Conservation (phyloP, 805 yeast genomes). For the Clavispora santaluciae region DNA sequence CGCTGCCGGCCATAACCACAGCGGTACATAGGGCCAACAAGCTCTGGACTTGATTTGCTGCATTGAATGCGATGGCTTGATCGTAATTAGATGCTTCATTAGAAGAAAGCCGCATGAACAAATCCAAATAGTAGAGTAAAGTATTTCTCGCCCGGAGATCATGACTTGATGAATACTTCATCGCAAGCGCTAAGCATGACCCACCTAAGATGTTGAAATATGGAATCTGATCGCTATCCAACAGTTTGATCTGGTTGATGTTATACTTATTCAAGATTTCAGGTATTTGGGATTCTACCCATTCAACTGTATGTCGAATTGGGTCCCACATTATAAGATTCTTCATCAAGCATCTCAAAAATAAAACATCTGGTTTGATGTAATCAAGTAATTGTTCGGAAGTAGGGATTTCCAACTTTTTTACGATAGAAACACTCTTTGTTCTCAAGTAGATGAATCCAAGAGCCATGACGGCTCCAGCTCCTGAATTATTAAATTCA, state of each 20-base stretch:
- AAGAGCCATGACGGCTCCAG: conserved; percentile 76
- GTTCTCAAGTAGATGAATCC: conserved; percentile 71
- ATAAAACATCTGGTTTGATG: conserved; percentile 70
- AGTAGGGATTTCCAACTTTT: conserved; percentile 56
- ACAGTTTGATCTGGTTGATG: conserved; percentile 14
- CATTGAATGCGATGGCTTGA: conserved; percentile 48
- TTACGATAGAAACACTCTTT: conserved; percentile 54
- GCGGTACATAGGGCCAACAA: conserved; percentile 61
- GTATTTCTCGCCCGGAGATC: conserved; percentile 50
- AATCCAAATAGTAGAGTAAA: conserved; percentile 51
- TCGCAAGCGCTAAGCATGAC: conserved; percentile 64
- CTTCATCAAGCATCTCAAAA: conserved; percentile 59
- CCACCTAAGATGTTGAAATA: conserved; percentile 71
- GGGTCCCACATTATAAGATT: conserved; percentile 70
- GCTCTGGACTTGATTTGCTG: conserved; percentile 54
- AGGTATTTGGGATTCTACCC: conserved; percentile 63
- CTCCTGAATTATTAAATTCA: conserved; percentile 56
- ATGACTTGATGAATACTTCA: conserved; percentile 70
- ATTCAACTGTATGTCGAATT: conserved; percentile 44
- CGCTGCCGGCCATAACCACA: conserved; percentile 83
- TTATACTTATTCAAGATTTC: conserved; percentile 29
- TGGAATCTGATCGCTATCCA: conserved; percentile 60
- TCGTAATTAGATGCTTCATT: conserved; percentile 49
- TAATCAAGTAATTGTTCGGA: conserved; percentile 59
- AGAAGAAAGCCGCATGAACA: conserved; percentile 39